phyloP scores from a whole-genome alignment of 176 grass and related monocot species.

The Puccinellia tenuiflora region DNA sequence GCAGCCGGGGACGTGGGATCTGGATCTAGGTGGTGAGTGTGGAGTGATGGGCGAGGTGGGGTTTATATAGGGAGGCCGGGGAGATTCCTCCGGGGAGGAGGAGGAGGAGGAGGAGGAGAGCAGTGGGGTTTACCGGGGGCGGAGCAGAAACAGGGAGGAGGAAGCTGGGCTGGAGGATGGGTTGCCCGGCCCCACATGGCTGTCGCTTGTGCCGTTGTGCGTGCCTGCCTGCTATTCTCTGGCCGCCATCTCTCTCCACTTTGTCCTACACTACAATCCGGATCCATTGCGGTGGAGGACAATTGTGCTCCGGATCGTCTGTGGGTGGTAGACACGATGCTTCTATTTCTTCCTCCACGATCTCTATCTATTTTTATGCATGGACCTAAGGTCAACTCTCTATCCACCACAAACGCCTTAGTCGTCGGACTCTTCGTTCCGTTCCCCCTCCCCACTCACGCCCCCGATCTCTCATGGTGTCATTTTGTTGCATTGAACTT shows the following conservation, averaged over 20 bases:
- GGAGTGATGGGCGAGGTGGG: background rate
- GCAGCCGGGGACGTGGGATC: background rate
- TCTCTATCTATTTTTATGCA: background rate
- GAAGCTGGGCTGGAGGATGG: background rate
- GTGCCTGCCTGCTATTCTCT: background rate
- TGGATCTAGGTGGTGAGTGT: conserved; percentile 3
- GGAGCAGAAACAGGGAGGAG: background rate
- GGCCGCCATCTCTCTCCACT: background rate
- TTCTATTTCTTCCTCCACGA: background rate
- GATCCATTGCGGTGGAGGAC: background rate
- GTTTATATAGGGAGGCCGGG: background rate
- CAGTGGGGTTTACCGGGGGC: conserved; percentile 7
- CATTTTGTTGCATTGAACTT: no score
- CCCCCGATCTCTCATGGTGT: no score
- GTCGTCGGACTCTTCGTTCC: no score
- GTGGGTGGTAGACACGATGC: background rate
- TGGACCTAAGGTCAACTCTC: no score
- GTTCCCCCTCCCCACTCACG: no score
- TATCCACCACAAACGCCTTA: no score
- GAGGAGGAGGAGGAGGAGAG: background rate
- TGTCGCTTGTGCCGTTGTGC: background rate
- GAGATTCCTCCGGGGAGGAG: conserved; percentile 2
- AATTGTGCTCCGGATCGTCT: background rate
- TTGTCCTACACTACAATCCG: background rate
- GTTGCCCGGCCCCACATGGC: background rate